phyloP scores from a whole-genome alignment of 1,284 basidiomycete species.

The Exobasidium rhododendri region DNA sequence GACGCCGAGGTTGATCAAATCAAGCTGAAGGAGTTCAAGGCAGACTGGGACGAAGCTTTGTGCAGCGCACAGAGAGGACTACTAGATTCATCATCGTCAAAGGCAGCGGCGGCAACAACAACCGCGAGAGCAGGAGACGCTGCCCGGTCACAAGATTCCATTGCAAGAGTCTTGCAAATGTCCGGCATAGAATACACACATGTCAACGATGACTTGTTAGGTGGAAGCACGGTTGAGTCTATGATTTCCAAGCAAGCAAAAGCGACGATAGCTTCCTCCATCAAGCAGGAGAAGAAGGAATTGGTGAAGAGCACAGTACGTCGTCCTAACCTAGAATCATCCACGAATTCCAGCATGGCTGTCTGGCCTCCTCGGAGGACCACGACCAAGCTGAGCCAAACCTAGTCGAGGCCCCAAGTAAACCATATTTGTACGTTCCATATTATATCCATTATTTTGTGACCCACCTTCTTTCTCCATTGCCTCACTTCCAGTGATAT shows the following conservation, averaged over 20 bases:
- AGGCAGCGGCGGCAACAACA: neutral
- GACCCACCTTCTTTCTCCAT: too few relatives aligned
- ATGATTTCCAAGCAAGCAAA: slow-evolving; percentile 8
- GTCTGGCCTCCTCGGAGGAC: neutral
- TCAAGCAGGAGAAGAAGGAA: neutral
- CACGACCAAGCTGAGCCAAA: neutral
- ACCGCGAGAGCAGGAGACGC: neutral
- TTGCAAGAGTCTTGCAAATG: neutral
- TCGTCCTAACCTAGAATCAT: neutral
- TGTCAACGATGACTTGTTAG: slow-evolving; percentile 13
- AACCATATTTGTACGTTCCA: neutral
- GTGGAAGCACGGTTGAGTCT: slow-evolving; percentile 13
- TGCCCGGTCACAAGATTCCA: neutral
- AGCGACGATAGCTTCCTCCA: neutral
- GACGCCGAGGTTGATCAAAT: slow-evolving; percentile 18
- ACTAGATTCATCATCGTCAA: neutral
- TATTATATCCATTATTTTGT: too few relatives aligned
- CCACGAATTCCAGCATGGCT: neutral
- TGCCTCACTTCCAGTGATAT: too few relatives aligned
- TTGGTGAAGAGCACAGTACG: neutral
- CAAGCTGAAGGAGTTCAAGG: slow-evolving; percentile 19
- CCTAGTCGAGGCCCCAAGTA: neutral
- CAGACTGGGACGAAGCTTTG: neutral
- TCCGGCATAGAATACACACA: neutral
- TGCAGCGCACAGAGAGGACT: too few relatives aligned